Base-by-base conservation (phyloP, 495 filamentous ascomycete genomes). In the Penicillium riverlandense region DNA sequence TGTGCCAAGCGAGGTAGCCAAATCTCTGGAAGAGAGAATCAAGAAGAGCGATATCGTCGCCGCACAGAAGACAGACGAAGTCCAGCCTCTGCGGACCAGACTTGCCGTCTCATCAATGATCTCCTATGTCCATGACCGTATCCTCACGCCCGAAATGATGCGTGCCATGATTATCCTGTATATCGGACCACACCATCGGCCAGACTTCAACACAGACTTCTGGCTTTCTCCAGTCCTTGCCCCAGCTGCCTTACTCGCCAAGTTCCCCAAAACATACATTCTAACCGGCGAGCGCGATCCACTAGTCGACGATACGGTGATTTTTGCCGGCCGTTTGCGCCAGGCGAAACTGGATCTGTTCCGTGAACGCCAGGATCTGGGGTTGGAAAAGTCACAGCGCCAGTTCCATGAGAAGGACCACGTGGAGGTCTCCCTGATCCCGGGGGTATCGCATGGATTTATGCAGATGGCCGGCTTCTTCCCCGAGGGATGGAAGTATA, bases 81-180 rank as follows among this genome's bases (percentile, higher is more conserved):
- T 84, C 2, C 70, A 80, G 53, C 81, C 80, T n/a, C 79, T 95
- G 43, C 82, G 77, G 48, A 97, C 92, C 12, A 80, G 89, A 34
- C 77, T 98, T 7, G 90, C 92, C 34, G 90, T 89, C 66, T 88
- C 88, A 1, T 87, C 81, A n/a, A 91, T 96, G 80, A 90, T 98
- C 42, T 95, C 91, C 9, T 98, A 97, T 68, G 92, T 96, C 59
- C 88, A 90, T 61, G 92, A 98, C 65, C 86, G 94, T 15, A 85
- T 98, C 31, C 75, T 98, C 16, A 90, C 87, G 0, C 94, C 92
- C 0, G 94, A 97, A 61, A 95, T 98, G 88, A 96, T 97, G 85
- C 84, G 92, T 40, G 90, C 90, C 28, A 97, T 98, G 92, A 92
- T 98, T 45, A 95, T 98, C 61, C 76, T 98, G 14, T 98, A 98